Base-by-base conservation (phyloP, 306 rosid genomes). In the Lathyrus oleraceus region DNA sequence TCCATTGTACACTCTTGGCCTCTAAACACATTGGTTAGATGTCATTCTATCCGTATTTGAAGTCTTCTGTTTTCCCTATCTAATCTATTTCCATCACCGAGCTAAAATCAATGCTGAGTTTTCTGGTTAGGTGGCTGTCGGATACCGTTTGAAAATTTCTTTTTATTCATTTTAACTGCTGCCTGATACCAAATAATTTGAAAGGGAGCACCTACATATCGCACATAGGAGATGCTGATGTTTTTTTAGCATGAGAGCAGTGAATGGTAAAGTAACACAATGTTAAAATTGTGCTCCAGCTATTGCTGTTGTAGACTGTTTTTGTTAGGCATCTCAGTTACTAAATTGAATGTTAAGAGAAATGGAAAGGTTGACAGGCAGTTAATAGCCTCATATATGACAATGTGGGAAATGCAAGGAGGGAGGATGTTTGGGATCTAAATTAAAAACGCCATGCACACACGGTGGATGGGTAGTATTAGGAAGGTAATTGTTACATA, bases 321-420 rank as follows among this genome's bases (percentile, higher is more conserved):
- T 42, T 77, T 70, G 40, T 70, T 52, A 59, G 36, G 36, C 47
- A 59, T 28, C 44, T 17, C 1, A 12, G 10, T 16, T 68, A 27
- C 17, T 59, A 49, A 27, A 28, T 38, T 39, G 65, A 38, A 17
- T 68, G 51, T 52, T 61, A 5, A 27, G 40, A 44, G 20, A 27
- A 59, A 7, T 6, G 19, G 47, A 48, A 67, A 36, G n/a, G 30
- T 23, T 36, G 13, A 49, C n/a, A 38, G 28, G 30, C 7, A 36
- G 51, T 14, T 52, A 61, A 48, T 49, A 60, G 27, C 58, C 25
- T 12, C 11, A 32, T 25, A 12, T n/a, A 60, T 28, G 36, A 67
- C 39, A 27, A 56, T 21, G 53, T 15, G 35, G 73, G 69, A 38
- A 59, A 57, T 68, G 45, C 30, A 38, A 58, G 52, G 59, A 51